Base-by-base conservation (phyloP, 2,329 filamentous ascomycete genomes). In the Diaporthe sp. region DNA sequence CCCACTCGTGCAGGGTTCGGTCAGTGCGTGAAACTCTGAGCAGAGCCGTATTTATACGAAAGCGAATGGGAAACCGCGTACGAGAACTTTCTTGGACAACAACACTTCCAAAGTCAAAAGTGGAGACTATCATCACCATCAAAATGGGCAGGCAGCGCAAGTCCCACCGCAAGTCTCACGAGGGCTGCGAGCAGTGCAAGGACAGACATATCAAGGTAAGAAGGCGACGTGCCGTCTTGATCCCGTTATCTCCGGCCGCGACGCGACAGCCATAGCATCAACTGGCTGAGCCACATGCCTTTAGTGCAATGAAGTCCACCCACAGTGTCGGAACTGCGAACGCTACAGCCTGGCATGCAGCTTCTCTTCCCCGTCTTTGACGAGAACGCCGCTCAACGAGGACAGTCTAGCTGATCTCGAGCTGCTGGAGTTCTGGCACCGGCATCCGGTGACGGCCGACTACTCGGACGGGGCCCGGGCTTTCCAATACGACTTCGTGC, bases 171-270 rank as follows among this genome's bases (percentile, higher is more conserved):
- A 65, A 65, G 39, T 47, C 60, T 47, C 60, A 47, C 3, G 39
- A 65, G 39, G 60, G 60, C 25, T 65, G 60, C 39, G 60, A 65
- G 42, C 60, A 65, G 20, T 65, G 60, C 25, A 65, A 65, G 39
- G 42, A 31, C n/a, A 65, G 60, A 22, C 60, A 65, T 25, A 28
- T 65, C 60, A 65, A 65, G 60, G 60, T 47, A 65, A 65, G 60
- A 10, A 12, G 20, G 20, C 55, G 17, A n/a, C 28, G n/a, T 22
- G 6, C 44, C 17, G 39, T 31, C 9, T 42, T 31, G 15, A 9
- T 28, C 13, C 60, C 25, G 39, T 65, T 31, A 65, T 65, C 42
- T 31, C 60, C 39, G 39, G 25, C n/a, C 25, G 13, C 15, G n/a
- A 47, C 25, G 13, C 15, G n/a, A 47, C 10, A 22, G 60, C 42